phyloP scores from a whole-genome alignment of 768 basidiomycete species.

The Plicaturopsis crispa region DNA sequence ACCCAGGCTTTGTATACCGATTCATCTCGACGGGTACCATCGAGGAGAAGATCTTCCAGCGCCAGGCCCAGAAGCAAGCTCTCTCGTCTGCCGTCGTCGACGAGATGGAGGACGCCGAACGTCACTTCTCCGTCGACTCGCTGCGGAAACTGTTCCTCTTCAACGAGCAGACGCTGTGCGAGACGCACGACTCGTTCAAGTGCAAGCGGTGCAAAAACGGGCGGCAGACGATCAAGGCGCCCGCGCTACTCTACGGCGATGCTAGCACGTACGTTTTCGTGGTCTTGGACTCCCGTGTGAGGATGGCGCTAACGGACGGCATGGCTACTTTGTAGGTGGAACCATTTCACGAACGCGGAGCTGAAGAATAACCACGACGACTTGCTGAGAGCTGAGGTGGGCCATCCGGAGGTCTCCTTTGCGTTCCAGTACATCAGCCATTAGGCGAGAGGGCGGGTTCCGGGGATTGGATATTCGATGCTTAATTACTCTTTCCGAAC shows the following conservation, averaged over 20 bases:
- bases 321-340: constrained; percentile 60
- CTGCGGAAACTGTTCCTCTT: constrained; percentile 89
- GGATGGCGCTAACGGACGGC: not conserved
- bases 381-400: constrained; percentile 84
- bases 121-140: constrained; percentile 88
- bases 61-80: constrained; percentile 94
- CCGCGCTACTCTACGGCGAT: constrained; percentile 89
- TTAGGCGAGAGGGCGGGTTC: constrained; percentile 25
- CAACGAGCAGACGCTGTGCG: constrained; percentile 79
- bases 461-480: too few species aligned
- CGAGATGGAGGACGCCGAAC: constrained; percentile 90
- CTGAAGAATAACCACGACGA: constrained; percentile 93
- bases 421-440: constrained; percentile 97
- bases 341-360: constrained; percentile 89
- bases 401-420: constrained; percentile 79
- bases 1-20: constrained; percentile 89
- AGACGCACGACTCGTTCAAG: constrained; percentile 98
- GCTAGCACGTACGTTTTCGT: constrained; percentile 80
- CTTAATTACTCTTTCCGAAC: too few species aligned
- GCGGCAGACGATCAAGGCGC: constrained; percentile 73
- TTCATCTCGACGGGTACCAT: constrained; percentile 97
- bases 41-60: constrained; percentile 98
- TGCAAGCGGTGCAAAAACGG: constrained; percentile 88
- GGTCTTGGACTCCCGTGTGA: too few species aligned
- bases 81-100: constrained; percentile 98